Conservation (phyloP, 169 alveolate genomes). For the Pseudocohnilembus persalinus region DNA sequence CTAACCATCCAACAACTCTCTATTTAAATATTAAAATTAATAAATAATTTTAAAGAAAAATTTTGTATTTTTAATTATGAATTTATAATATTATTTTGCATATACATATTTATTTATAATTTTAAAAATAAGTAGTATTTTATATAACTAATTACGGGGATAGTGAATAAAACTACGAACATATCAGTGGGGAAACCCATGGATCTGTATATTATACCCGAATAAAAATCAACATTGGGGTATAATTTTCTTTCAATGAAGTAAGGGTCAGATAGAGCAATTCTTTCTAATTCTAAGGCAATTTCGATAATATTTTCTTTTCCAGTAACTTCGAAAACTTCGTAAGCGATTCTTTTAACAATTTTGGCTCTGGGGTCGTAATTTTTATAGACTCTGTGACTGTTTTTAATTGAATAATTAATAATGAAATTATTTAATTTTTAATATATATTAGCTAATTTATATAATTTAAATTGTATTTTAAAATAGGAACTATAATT, state of each 20-base stretch:
- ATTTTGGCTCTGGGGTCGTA: constrained; percentile 76
- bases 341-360: constrained; percentile 67
- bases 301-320: constrained; percentile 76
- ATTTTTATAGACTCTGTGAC: constrained; percentile 73
- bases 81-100: no score
- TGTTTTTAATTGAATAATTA: background rate
- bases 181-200: constrained; percentile 83
- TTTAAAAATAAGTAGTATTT: no score
- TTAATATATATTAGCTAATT: background rate
- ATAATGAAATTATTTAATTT: no score
- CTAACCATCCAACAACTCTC: constrained; percentile 79
- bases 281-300: constrained; percentile 74
- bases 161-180: constrained; percentile 70
- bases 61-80: no score
- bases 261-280: constrained; percentile 70
- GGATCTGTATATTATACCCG: constrained; percentile 77
- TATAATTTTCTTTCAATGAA: constrained; percentile 74
- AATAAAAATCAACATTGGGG: constrained; percentile 81
- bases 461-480: no score
- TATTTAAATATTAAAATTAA: no score
- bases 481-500: no score
- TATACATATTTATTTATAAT: no score
- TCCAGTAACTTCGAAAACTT: constrained; percentile 69
- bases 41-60: no score
- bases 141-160: constrained; percentile 55